A percentile compares a stretch with the other conserved stretches of the same genome.
Conservation (phyloP, 2,329 filamentous ascomycete genomes). For the Penicillium olsonii region DNA sequence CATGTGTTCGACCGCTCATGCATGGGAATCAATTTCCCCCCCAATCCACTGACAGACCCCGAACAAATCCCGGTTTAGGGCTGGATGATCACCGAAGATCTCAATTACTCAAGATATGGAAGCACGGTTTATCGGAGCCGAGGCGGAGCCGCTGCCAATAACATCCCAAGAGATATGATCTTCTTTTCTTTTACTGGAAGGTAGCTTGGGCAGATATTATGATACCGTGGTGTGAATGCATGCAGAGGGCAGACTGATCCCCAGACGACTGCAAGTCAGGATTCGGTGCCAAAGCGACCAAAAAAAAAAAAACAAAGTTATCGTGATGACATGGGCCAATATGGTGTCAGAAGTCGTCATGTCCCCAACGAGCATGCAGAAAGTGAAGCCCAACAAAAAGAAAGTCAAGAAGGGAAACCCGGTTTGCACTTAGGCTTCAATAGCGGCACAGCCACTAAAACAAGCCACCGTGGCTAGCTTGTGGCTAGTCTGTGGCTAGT, state of each 20-base stretch:
- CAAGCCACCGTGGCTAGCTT: slow-evolving; percentile 17
- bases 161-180: neutral
- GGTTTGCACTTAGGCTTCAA: slow-evolving; percentile 6
- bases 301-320: neutral
- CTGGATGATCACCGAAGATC: slow-evolving; percentile 21
- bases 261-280: neutral
- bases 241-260: neutral
- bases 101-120: neutral
- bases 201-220: neutral
- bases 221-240: neutral
- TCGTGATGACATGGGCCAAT: neutral
- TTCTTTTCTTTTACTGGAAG: neutral
- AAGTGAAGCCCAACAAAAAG: slow-evolving; percentile 12
- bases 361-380: slow-evolving; percentile 1
- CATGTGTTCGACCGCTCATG: slow-evolving; percentile 11
- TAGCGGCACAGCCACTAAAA: slow-evolving; percentile 17
- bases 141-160: neutral
- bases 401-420: slow-evolving; percentile 6
- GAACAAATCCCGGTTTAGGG: slow-evolving; percentile 6
- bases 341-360: neutral
- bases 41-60: neutral
- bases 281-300: neutral
- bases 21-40: slow-evolving; percentile 13
- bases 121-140: neutral
- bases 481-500: slow-evolving; percentile 12